Evolutionary conservation across 108 stramenopile species (phyloP).

Genomic region (Skeletonema menzelii): DNA sequence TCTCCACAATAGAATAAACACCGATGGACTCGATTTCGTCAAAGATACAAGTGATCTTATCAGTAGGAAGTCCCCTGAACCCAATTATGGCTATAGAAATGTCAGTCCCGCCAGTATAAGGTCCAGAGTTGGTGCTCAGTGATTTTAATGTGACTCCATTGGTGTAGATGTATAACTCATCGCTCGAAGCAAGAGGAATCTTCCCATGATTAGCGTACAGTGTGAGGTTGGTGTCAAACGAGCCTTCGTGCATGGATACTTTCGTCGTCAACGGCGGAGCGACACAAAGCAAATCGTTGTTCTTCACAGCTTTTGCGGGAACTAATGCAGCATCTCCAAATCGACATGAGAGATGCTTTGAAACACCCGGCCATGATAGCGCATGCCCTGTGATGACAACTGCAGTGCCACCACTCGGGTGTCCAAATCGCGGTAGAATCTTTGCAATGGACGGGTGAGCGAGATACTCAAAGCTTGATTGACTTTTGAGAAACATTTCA

Average conservation of each 20-base stretch:
- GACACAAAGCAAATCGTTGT: constrained; percentile 10
- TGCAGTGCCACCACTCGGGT: constrained; percentile 25
- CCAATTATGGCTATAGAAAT: constrained; percentile 9
- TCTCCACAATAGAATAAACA: not conserved
- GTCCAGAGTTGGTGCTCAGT: constrained; percentile 33
- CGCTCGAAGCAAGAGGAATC: constrained; percentile 21
- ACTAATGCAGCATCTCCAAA: constrained; percentile 33
- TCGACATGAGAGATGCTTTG: constrained; percentile 30
- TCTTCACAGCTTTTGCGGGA: not conserved
- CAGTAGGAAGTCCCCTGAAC: constrained; percentile 4
- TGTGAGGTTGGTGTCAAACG: constrained; percentile 4
- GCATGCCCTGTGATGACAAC: constrained; percentile 14
- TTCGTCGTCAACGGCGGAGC: constrained; percentile 9
- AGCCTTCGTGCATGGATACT: not conserved
- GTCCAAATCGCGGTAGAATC: constrained; percentile 31
- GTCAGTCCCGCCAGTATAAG: constrained; percentile 25
- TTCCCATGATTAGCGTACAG: constrained; percentile 23
- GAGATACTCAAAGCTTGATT: constrained; percentile 33
- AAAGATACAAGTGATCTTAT: constrained; percentile 29
- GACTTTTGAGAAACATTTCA: constrained; percentile 14
- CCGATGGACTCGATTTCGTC: not conserved
- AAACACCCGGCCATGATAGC: constrained; percentile 18
- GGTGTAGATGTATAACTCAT: constrained; percentile 19
- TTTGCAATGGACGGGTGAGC: constrained; percentile 18
- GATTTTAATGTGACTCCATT: constrained; percentile 15